Evolutionary conservation across 1,284 basidiomycete species (phyloP), one percentile per base, ranked within the genome.

Genomic region (Pseudozyma tsukubaensis): DNA sequence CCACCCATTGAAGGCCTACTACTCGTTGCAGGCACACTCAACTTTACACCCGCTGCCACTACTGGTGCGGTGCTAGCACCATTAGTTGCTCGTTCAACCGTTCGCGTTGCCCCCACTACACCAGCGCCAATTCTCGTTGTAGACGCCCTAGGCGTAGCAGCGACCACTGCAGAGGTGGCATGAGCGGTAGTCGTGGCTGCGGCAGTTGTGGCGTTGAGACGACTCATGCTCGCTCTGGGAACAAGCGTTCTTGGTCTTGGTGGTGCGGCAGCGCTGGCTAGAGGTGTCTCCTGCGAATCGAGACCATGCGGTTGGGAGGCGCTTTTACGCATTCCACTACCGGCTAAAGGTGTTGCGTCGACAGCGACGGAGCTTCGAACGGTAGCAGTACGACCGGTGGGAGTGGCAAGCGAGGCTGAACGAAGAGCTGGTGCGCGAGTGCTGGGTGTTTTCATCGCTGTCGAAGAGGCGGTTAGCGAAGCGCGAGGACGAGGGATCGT

Each of bases 221-320:
- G 35, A 13, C 51, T 62, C 50, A 68, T 59, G n/a, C 67, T 70
- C 24, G 60, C 60, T 16, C 57, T 57, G 10, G 67, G 67, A 10
- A 60, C 57, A n/a, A 70, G 45, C 19, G 56, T 69, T 40, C 66
- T 37, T n/a, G 54, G 14, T 11, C 51, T 24, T 8, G 56, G 50
- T 32, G 45, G 24, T 19, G 18, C 48, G 32, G n/a, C 43, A 3
- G 19, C 57, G 3, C 29, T 29, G 7, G 35, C 50, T 18, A 21
- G 24, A 3, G 67, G 56, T 0, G 57, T 63, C 24, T 51, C 57
- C 16, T 11, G 13, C 36, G 19, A 16, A 14, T 58, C 62, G 40
- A 71, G 59, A 1, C 48, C 58, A 8, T 72, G 59, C 34, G 69
- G 59, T 47, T 72, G 69, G 14, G 69, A 72, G 24, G 59, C 62